Percentiles rank a stretch among this genome's conserved stretches.
These are phyloP conservation scores for Teratosphaeriaceae sp. DNA, from an alignment of 2,329 filamentous ascomycete genomes.

Conservation along the genomic window DNA sequence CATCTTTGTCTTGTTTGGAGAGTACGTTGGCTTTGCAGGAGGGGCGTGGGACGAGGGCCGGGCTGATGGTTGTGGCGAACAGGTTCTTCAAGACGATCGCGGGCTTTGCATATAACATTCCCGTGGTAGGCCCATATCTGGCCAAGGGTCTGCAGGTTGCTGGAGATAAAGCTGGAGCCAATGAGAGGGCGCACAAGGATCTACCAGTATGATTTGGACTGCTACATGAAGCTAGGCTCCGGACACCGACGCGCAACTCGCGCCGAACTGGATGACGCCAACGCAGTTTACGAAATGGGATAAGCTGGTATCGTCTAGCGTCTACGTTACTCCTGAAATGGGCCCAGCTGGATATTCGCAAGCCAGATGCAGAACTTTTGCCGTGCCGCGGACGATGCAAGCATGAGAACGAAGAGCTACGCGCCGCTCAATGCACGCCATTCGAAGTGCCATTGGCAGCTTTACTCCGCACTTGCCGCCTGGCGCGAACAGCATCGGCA, in stretches of 20 bases:
- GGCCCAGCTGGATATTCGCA: constrained; percentile 8
- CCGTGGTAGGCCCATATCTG: constrained; percentile 81
- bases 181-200: constrained; percentile 64
- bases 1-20: constrained; percentile 87
- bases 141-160: constrained; percentile 66
- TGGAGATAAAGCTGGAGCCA: constrained; percentile 58
- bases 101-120: constrained; percentile 76
- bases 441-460: constrained; percentile 19
- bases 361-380: constrained; percentile 6
- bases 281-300: background rate
- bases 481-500: constrained; percentile 71
- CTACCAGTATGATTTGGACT: constrained; percentile 59
- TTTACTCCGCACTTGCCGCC: constrained; percentile 47
- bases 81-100: constrained; percentile 83
- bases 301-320: background rate
- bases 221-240: background rate
- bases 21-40: constrained; percentile 34
- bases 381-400: background rate
- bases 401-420: background rate
- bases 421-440: constrained; percentile 10
- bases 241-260: background rate
- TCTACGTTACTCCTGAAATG: background rate
- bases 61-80: constrained; percentile 6
- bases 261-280: background rate
- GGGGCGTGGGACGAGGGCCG: background rate